Base-by-base conservation (phyloP, 805 yeast species). In the Blastobotrys peoriensis region DNA sequence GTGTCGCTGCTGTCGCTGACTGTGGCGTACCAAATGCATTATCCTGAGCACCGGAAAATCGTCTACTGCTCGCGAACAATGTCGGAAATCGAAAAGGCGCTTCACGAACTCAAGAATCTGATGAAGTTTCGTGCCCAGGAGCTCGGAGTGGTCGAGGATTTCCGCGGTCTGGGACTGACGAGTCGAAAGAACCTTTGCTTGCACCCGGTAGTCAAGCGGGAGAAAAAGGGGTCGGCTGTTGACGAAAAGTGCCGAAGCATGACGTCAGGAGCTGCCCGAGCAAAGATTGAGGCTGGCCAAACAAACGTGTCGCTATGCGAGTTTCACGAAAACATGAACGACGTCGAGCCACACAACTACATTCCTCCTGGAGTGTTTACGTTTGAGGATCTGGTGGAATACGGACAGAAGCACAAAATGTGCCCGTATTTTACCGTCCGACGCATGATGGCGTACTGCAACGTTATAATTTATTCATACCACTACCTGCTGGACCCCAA, bases 21-120 rank as follows among this genome's bases (percentile, higher is more conserved):
- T 0, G 87, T 93, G 38, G 96, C 98, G 10, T 93, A 93, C 64
- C 99, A 93, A 63, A 80, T 86, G 86, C 70, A 65, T 60, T 89
- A 91, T 62, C 95, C 96, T 6, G 97, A 91, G 58, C 96, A 87
- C 59, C 69, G 96, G 15, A 93, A 91, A 71, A 81, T 93, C 53
- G 86, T 93, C 4, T 93, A 93, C 66, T 93, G 99, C 65, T 93
- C 98, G 3, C 98, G 99, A 74, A 93, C 99, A 27, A 93, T 93
- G 98, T 86, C 97, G 8, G 99, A 93, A 68, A 93, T 93, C 62
- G 98, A 93, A 67, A 93, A 93, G 66, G 97, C 98, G 0, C 68
- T 93, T 59, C 86, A 91, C 5, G 99, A 93, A 68, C 71, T 93
- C 69, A 81, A 85, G 50, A 79, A 78, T 45, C 71, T 93, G 56